Evolutionary conservation across 495 filamentous ascomycete species (phyloP).

Genomic region (Annulohypoxylon moriforme): DNA sequence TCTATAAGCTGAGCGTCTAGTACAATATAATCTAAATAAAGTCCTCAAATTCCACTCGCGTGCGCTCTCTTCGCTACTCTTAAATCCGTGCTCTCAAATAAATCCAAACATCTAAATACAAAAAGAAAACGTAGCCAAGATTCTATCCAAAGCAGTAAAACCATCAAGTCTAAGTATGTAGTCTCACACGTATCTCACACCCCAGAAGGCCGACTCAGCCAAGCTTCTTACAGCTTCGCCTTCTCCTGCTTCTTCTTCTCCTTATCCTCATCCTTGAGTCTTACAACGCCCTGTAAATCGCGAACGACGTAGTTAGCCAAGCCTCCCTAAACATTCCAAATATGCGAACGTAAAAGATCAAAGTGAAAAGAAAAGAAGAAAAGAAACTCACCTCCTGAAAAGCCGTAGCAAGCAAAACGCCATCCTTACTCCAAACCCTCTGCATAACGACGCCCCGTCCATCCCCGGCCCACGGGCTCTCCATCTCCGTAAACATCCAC

Average conservation of each 20-base stretch:
- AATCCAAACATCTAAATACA: not conserved
- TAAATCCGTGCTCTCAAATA: not conserved
- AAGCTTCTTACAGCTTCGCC: conserved; percentile 13
- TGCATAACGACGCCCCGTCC: conserved; percentile 88
- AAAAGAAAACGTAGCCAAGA: not conserved
- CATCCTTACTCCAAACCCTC: conserved; percentile 86
- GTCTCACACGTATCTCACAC: conserved; percentile 1
- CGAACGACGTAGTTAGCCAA: conserved; percentile 15
- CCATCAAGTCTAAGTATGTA: not conserved
- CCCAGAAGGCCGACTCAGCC: not conserved
- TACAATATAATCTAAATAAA: not conserved
- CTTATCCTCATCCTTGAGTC: conserved; percentile 56
- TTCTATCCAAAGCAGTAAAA: not conserved
- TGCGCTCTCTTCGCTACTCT: no score
- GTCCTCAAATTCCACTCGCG: not conserved
- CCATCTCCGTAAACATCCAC: conserved; percentile 94
- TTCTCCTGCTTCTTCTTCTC: conserved; percentile 36
- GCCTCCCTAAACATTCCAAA: no score
- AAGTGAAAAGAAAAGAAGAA: conserved; percentile 28
- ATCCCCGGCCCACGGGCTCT: conserved; percentile 93
- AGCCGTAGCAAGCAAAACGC: conserved; percentile 84
- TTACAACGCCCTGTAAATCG: conserved; percentile 61
- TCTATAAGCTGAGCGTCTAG: not conserved
- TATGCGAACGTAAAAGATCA: no score
- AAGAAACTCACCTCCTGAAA: conserved; percentile 74